Evolutionary conservation across 2,329 filamentous ascomycete species (phyloP), one percentile per base, ranked within the genome.

Genomic region (Thelonectria blattea): DNA sequence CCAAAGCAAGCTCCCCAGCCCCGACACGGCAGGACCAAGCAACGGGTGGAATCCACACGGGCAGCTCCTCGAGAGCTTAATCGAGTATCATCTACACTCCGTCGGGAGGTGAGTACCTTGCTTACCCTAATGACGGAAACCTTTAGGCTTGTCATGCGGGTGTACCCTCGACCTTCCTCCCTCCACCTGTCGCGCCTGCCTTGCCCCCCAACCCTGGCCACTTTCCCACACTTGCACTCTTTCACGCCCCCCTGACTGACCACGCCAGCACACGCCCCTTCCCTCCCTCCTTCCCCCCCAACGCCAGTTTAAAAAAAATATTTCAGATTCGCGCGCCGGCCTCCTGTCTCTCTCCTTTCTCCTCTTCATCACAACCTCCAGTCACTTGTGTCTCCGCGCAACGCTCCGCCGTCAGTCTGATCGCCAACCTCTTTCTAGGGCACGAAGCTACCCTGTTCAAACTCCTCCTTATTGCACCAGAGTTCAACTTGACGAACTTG

Each of bases 371-470:
- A 80, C 78, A 80, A 74, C 72, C 70, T 72, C 71, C 75, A 78
- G 75, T 71, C 74, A 78, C 71, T 73, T 78, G 77, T 79, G 77
- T 79, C 75, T 78, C 77, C 77, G 77, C 77, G 76, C 77, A 79
- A 79, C 77, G 77, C 77, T 77, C 73, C 75, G 77, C 68, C 77
- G 77, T 79, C 76, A 79, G 77, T 79, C 77, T 74, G 75, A 71
- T 71, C 67, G 68, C 67, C 71, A 76, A 74, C 69, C 70, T 69
- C 74, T 79, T 79, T 88, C 90, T 93, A 93, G 91, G 91, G 91
- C 91, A 92, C 90, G 80, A 86, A 93, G 91, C 91, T 91, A 93
- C 91, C 91, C 91, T 93, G 83, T 79, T 78, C 72, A 74, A 77
- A 71, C 72, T 71, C 73, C 74, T 74, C 74, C 75, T 85, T 82